These are phyloP conservation scores for Globisporangium megalacanthum DNA, from an alignment of 352 stramenopile species.

Conservation along the genomic window DNA sequence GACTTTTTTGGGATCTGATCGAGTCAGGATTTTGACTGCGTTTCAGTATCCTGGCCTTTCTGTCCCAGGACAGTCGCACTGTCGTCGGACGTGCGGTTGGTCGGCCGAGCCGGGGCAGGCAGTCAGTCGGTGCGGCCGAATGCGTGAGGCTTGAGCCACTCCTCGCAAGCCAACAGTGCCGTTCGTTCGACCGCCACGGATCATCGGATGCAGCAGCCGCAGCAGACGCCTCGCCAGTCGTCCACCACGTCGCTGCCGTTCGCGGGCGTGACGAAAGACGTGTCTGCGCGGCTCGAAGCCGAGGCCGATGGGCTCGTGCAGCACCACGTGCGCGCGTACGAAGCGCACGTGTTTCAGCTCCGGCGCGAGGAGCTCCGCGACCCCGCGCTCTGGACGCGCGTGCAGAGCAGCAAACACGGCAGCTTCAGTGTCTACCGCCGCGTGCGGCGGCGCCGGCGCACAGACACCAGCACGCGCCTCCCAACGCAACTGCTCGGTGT, in stretches of 20 bases:
- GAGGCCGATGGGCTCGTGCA: slow-evolving; percentile 16
- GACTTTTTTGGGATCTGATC: neutral
- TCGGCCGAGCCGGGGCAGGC: no score
- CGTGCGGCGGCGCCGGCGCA: slow-evolving; percentile 7
- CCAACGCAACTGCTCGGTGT: slow-evolving; percentile 23
- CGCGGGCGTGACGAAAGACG: slow-evolving; percentile 8
- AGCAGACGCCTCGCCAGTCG: slow-evolving; percentile 7
- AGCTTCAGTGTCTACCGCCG: slow-evolving; percentile 16
- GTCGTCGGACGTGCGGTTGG: neutral
- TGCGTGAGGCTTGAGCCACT: neutral
- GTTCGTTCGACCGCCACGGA: no score
- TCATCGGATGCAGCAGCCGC: neutral
- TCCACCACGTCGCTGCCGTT: slow-evolving; percentile 15
- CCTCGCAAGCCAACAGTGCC: no score
- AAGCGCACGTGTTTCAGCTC: slow-evolving; percentile 14
- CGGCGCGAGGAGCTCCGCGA: slow-evolving; percentile 14
- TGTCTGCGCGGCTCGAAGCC: slow-evolving; percentile 12
- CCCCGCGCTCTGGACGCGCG: slow-evolving; percentile 11
- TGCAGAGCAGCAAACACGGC: slow-evolving; percentile 12
- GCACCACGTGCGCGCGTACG: slow-evolving; percentile 18
- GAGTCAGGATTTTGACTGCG: neutral
- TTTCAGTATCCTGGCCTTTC: neutral
- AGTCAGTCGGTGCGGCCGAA: neutral
- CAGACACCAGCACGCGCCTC: neutral
- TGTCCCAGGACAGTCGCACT: neutral